Evolutionary conservation across 2,329 filamentous ascomycete species (phyloP), one percentile per base, ranked within the genome.

Genomic region (Dactylellina drechsleri): DNA sequence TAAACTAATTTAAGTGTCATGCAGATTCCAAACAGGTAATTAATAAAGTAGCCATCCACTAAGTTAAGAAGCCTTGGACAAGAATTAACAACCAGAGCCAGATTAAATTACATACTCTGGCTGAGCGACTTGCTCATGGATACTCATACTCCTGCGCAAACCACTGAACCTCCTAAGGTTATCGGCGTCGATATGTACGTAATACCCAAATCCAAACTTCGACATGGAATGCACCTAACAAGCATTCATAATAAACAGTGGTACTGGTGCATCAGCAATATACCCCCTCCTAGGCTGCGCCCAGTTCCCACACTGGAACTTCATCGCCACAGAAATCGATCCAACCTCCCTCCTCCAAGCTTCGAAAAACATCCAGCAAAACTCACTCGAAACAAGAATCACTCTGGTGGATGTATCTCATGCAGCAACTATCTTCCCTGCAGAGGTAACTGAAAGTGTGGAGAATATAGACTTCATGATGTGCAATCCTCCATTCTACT

Each of bases 401-500:
- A 76, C 54, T 12, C 36, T 64, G 7, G 40, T 67, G 20, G 54
- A 65, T 18, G 54, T 49, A 12, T 62, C 62, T 15, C 15, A 26
- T 23, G 56, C 75, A 20, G 50, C 45, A 13, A 43, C 54, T 40
- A 75, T 66, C 16, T 36, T 73, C 58, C 59, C 66, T n/a, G 16
- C 36, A 16, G 41, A 49, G 7, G 40, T 66, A 8, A 50, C 16
- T 0, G 18, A 49, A 4, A 15, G 50, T 23, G 36, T 16, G 10
- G 76, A 79, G 8, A 85, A 84, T 2, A 84, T 96, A 50, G 90
- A 94, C 80, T 97, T 98, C 81, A 89, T 88, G 71, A 96, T 98
- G 89, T 94, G 91, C 77, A 99, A 99, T 78, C 95, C 95, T 0
- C 95, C 95, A 0, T 99, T 99, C 83, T 98, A 97, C 83, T 82